phyloP scores from a whole-genome alignment of 2,329 filamentous ascomycete species.

The Tolypocladium ovalisporum region DNA sequence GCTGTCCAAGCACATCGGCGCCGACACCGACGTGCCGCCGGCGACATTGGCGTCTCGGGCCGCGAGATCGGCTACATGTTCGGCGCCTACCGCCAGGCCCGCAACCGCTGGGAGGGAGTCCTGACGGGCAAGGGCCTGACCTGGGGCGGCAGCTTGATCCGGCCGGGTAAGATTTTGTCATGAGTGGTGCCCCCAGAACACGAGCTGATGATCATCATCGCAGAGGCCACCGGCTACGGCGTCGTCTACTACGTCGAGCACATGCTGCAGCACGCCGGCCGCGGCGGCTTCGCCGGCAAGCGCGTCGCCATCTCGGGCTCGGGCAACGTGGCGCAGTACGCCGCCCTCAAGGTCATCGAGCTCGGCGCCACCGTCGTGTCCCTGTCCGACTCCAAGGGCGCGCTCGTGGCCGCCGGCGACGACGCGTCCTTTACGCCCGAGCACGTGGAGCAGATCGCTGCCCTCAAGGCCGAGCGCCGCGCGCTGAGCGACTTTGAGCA shows the following conservation, averaged over 20 bases:
- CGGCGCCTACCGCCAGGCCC: constrained; percentile 79
- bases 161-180: constrained; percentile 42
- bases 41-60: constrained; percentile 88
- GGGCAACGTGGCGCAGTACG: constrained; percentile 96
- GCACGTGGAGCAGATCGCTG: constrained; percentile 68
- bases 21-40: constrained; percentile 90
- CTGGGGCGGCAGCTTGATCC: constrained; percentile 91
- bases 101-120: constrained; percentile 90
- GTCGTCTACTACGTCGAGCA: constrained; percentile 93
- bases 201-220: constrained; percentile 4
- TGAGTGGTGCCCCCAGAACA: neutral
- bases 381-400: constrained; percentile 83
- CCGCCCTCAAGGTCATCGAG: constrained; percentile 91
- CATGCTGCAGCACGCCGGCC: constrained; percentile 88
- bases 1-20: constrained; percentile 90
- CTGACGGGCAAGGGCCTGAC: constrained; percentile 88
- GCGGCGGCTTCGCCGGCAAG: constrained; percentile 81
- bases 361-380: constrained; percentile 88
- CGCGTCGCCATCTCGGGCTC: constrained; percentile 92
- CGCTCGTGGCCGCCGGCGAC: constrained; percentile 63
- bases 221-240: constrained; percentile 91
- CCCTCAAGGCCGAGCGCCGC: constrained; percentile 79
- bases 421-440: constrained; percentile 61
- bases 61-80: constrained; percentile 94
- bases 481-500: constrained; percentile 63